These are phyloP conservation scores for Colletotrichum chlorophyti DNA, from an alignment of 2,329 filamentous ascomycete species.

Conservation along the genomic window DNA sequence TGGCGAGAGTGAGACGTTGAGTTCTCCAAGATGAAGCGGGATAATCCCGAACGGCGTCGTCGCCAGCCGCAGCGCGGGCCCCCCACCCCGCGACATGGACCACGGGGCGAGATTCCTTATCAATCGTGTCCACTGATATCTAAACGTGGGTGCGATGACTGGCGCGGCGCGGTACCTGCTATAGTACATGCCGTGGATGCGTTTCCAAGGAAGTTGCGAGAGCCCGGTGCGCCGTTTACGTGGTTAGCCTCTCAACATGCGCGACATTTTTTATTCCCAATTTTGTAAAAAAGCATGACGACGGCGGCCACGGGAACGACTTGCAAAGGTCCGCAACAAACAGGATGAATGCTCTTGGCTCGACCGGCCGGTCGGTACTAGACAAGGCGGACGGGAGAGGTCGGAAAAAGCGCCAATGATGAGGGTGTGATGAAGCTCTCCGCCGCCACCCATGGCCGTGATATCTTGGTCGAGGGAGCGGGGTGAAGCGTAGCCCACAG, in stretches of 20 bases:
- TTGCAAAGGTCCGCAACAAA: no score
- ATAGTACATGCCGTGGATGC: no score
- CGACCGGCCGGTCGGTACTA: conserved; percentile 22
- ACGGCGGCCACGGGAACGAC: no score
- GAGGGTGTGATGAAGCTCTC: conserved; percentile 25
- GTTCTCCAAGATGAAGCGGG: conserved; percentile 22
- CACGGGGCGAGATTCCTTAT: conserved; percentile 23
- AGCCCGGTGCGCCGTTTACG: not conserved
- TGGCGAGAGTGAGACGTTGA: conserved; percentile 12
- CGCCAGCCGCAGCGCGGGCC: not conserved
- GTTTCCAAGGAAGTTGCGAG: conserved; percentile 21
- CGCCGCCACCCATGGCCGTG: no score
- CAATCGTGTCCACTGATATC: conserved; percentile 21
- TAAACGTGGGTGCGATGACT: conserved; percentile 27
- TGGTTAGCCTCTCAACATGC: not conserved
- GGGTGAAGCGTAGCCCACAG: no score
- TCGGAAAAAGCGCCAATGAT: conserved; percentile 23
- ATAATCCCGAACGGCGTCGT: conserved; percentile 24
- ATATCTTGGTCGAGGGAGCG: conserved; percentile 27
- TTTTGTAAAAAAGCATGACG: not conserved
- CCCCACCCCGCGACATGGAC: conserved; percentile 23
- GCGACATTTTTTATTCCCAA: conserved; percentile 10
- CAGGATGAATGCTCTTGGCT: no score
- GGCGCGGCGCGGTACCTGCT: no score
- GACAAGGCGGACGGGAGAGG: conserved; percentile 15